Conservation (phyloP, 2,329 filamentous ascomycete genomes). For the Penicillium fuscoglaucum region DNA sequence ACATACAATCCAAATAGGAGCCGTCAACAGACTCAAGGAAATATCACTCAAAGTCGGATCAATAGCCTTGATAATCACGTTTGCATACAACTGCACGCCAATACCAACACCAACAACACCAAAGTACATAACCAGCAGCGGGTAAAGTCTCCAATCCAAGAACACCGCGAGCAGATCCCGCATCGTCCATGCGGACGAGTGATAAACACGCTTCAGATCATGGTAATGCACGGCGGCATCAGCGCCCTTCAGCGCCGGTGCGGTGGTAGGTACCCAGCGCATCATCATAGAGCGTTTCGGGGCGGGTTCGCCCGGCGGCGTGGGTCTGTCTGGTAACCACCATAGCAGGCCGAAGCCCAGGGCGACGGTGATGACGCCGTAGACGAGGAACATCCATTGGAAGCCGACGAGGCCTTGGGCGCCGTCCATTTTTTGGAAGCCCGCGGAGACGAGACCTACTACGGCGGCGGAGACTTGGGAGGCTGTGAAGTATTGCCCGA, state of each 20-base stretch:
- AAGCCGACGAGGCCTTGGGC: conserved; percentile 68
- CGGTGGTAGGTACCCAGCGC: conserved; percentile 66
- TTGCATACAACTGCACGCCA: conserved; percentile 83
- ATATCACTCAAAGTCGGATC: conserved; percentile 71
- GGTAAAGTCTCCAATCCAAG: conserved; percentile 86
- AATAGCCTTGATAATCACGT: conserved; percentile 79
- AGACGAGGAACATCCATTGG: conserved; percentile 78
- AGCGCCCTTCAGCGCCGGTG: conserved; percentile 71
- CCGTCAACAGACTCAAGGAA: conserved; percentile 77
- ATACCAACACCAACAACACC: conserved; percentile 91
- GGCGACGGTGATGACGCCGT: conserved; percentile 71
- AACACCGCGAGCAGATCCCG: conserved; percentile 70
- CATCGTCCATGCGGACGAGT: conserved; percentile 69
- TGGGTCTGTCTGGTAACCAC: conserved; percentile 86
- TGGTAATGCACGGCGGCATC: conserved; percentile 82
- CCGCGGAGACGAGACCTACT: conserved; percentile 84
- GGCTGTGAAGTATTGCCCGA: conserved; percentile 86
- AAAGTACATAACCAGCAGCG: conserved; percentile 87
- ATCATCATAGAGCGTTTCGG: conserved; percentile 42
- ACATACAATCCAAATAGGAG: conserved; percentile 87
- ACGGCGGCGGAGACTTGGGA: conserved; percentile 86
- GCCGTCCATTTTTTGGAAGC: conserved; percentile 89
- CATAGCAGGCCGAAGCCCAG: conserved; percentile 74
- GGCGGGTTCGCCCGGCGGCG: conserved; percentile 57
- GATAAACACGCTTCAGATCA: conserved; percentile 78